Base-by-base conservation (phyloP, 306 rosid species). In the Inga laurina region DNA sequence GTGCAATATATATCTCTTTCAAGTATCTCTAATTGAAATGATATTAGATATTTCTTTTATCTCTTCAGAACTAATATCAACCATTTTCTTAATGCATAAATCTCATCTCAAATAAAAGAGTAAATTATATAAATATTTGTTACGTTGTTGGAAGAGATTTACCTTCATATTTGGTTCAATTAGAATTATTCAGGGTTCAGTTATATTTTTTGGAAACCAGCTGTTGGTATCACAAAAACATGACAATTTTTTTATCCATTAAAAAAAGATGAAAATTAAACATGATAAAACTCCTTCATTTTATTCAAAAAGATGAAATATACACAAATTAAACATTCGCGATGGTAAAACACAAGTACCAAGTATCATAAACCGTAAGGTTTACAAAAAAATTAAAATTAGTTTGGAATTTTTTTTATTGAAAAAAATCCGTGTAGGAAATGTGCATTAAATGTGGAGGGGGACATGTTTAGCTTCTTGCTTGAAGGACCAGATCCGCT, bases 391-490 rank as follows among this genome's bases (percentile, higher is more conserved):
- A n/a, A 57, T 9, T n/a, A 0, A 27, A 62, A 61, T 3, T 11
- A 24, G 16, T 11, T 13, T 0, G 68, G 2, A 62, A 4, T 24
- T 62, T 12, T 27, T 9, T 10, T 10, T 1, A 1, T 11, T 19
- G 0, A n/a, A 24, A 62, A 62, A 27, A 24, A 62, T 24, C 68
- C 12, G 18, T 12, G 67, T 2, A 56, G 15, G 18, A 56, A 37
- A 34, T 35, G 30, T 64, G 30, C 74, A 61, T 13, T 32, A 61
- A 62, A 62, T 30, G 49, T 61, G 51, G 83, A 68, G 74, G 74
- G 10, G 70, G 70, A 72, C 62, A 72, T 30, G 13, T 44, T 64
- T 62, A 46, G 74, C 74, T 32, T 30, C 64, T n/a, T 74, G 74
- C 56, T 67, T 32, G 27, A 81, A 73, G 65, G 74, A 45, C 65